Evolutionary conservation across 129 eudicot species (phyloP).

Genomic region (Flaveria trinervia): DNA sequence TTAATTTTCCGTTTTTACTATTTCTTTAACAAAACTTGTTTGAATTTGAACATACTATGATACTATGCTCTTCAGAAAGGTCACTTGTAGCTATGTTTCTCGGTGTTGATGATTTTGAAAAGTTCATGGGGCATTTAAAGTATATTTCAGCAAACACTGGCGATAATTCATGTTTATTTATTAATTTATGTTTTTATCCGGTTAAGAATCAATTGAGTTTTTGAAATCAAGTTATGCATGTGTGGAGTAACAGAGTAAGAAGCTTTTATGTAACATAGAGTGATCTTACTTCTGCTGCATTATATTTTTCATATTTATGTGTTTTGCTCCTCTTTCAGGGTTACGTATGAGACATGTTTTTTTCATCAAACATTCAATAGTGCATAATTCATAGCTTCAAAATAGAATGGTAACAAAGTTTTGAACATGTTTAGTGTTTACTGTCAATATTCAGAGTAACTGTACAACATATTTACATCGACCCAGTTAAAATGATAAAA

Average conservation of each 20-base stretch:
- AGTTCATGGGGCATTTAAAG: neutral
- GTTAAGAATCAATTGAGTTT: neutral
- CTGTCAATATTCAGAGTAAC: constrained; percentile 1
- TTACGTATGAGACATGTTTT: neutral
- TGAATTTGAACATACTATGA: neutral
- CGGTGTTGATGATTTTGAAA: neutral
- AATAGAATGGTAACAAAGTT: neutral
- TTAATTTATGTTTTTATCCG: neutral
- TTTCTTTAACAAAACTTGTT: neutral
- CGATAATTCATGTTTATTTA: neutral
- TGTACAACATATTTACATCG: constrained; percentile 35
- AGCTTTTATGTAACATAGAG: neutral
- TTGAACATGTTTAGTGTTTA: constrained; percentile 1
- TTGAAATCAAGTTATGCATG: neutral
- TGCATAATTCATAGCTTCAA: neutral
- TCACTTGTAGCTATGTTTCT: neutral
- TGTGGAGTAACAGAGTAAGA: neutral
- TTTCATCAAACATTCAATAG: neutral
- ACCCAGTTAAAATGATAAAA: neutral
- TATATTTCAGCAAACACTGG: neutral
- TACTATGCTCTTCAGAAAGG: neutral
- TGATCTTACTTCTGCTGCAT: neutral
- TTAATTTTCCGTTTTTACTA: neutral
- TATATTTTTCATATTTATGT: neutral
- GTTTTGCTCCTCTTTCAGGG: neutral